Base-by-base conservation (phyloP, 768 basidiomycete genomes). In the Austroboletus festivus region DNA sequence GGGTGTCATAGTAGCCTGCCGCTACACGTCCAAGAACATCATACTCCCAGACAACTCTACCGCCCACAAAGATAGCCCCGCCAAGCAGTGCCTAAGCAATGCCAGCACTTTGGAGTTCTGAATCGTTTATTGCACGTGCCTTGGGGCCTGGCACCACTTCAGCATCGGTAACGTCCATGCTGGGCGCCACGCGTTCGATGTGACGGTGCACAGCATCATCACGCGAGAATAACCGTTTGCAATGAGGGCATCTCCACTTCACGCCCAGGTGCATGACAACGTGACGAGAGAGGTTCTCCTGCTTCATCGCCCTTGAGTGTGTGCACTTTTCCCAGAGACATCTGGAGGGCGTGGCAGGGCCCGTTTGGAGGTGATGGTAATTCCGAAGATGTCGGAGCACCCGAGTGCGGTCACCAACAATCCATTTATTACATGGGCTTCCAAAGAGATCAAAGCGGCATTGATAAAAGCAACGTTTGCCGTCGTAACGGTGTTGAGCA, bases 201-300 rank as follows among this genome's bases (percentile, higher is more conserved):
- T 66, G 65, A 6, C 65, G 59, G 41, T 58, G 57, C 35, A 66
- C 60, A 30, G 65, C 66, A 50, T 66, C 65, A 15, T 68, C 67
- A 50, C 65, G 65, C 44, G 65, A 66, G 19, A 68, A 58, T 46
- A 51, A 48, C 33, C 42, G 52, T 18, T 40, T 44, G 21, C 65
- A 66, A 46, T 59, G 59, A 12, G 57, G 57, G 22, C 65, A 68
- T 41, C 38, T 46, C 64, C 62, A 68, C 45, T 62, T 68, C 38
- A 66, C 57, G 6, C 59, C 57, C 4, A 66, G 42, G 46, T 66
- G 65, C 52, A 47, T 62, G 43, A 66, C 55, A 13, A 66, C 46
- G 37, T 66, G 65, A 9, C 65, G 64, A 2, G 67, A 54, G 3
- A 66, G 64, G 15, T 68, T 66, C 47, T 66, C 65, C 48, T 63